Conservation (phyloP, 140 eudicot genomes). For the Erigeron philadelphicus region DNA sequence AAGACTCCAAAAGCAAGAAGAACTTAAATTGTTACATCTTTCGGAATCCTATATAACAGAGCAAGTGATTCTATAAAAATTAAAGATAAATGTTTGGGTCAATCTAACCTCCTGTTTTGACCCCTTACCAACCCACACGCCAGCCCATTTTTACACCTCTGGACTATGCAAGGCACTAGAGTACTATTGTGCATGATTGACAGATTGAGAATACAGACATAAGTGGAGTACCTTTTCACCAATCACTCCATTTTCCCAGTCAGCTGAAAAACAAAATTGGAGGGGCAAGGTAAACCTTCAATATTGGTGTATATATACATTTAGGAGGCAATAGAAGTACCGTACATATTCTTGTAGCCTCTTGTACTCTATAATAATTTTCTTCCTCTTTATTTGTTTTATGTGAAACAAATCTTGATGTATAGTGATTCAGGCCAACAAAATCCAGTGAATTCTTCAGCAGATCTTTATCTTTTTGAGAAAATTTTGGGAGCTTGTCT, state of each 20-base stretch:
- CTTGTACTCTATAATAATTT: constrained; percentile 47
- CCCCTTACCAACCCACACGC: not conserved
- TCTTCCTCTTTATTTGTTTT: constrained; percentile 29
- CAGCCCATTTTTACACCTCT: constrained; percentile 11
- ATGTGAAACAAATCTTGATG: constrained; percentile 60
- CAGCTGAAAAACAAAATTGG: constrained; percentile 39
- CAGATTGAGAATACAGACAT: not conserved
- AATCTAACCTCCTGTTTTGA: too few species aligned
- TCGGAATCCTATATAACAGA: too few species aligned
- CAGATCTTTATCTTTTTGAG: constrained; percentile 47
- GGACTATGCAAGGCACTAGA: constrained; percentile 1
- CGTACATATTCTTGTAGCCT: constrained; percentile 47
- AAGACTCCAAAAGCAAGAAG: not conserved
- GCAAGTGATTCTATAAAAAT: too few species aligned
- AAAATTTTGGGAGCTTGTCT: constrained; percentile 54
- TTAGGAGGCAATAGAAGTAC: constrained; percentile 17
- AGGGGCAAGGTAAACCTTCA: constrained; percentile 9
- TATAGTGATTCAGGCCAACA: constrained; percentile 68
- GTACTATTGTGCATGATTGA: constrained; percentile 10
- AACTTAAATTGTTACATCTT: too few species aligned
- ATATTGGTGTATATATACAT: not conserved
- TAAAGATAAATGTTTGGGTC: too few species aligned
- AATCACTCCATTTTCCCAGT: constrained; percentile 59
- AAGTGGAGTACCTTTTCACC: constrained; percentile 52
- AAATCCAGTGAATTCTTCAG: constrained; percentile 56